Base-by-base conservation (phyloP, 768 basidiomycete species). In the Serendipita indica region DNA sequence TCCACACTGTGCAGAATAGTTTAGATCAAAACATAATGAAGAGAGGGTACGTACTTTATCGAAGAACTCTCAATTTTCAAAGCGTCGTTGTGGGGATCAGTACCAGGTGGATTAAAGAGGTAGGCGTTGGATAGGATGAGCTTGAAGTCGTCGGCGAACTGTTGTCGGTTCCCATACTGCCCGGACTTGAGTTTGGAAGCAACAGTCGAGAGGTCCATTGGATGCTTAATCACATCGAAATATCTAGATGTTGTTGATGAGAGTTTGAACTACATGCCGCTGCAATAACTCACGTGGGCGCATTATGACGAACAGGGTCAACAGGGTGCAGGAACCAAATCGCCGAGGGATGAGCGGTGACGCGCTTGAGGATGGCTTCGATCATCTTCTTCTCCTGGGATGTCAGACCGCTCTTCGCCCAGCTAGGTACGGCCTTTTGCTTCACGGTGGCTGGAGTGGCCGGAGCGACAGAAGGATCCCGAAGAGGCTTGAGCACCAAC, bases 201-300 rank as follows among this genome's bases (percentile, higher is more conserved):
- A 75, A 94, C 86, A 0, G 92, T 91, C 57, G 83, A 83, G 16
- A 98, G 75, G 67, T 99, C 96, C 89, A 99, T 97, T 0, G 96
- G 94, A 10, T 85, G 76, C 69, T 87, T 87, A 69, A 99, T 84
- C 60, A 92, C 72, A 57, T 87, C 83, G 65, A 91, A 90, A 69
- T 98, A 98, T 64, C 92, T 94, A 61, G 37, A 16, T 10, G 33
- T 33, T 18, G 22, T 16, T n/a, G 27, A 27, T 10, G 33, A 6
- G 37, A 58, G 57, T 37, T 52, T 41, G 27, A 39, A 33, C 18
- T 62, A 37, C 16, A 35, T 56, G 39, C 56, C 14, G 60, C 63
- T 57, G 18, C 28, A 57, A 20, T 54, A 43, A 75, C 78, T 57
- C 68, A 94, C 88, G 86, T 86, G 16, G 89, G 89, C 7, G 90